Evolutionary conservation across 345 rosid genomes (phyloP).

Genomic region (Isatis tinctoria): DNA sequence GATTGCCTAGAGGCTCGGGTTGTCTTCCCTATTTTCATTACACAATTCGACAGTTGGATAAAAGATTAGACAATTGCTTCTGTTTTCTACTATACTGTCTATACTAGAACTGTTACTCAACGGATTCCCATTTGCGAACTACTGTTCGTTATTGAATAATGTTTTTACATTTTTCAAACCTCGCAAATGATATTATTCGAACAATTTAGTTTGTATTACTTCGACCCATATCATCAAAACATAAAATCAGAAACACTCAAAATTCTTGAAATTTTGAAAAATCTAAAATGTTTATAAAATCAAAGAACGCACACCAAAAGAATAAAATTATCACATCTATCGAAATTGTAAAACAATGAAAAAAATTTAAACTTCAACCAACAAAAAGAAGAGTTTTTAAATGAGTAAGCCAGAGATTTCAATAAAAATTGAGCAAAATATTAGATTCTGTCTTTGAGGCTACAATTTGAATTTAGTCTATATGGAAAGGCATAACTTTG

Average conservation of each 20-base stretch:
- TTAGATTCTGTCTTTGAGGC: neutral
- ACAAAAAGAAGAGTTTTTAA: neutral
- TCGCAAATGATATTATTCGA: neutral
- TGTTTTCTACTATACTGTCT: too few species aligned
- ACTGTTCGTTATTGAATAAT: neutral
- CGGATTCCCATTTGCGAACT: neutral
- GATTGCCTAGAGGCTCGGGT: neutral
- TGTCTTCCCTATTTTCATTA: neutral
- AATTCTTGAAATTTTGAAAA: neutral
- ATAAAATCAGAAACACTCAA: neutral
- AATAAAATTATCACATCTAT: neutral
- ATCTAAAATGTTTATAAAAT: neutral
- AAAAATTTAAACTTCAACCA: neutral
- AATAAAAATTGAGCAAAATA: neutral
- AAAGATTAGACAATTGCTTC: neutral
- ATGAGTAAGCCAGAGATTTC: neutral
- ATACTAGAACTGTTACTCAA: neutral
- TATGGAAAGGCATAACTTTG: neutral
- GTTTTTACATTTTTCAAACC: neutral
- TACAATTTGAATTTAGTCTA: neutral
- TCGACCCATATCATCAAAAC: neutral
- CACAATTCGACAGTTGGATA: neutral
- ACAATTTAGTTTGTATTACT: neutral
- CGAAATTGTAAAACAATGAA: neutral
- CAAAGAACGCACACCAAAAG: neutral